A percentile compares a stretch with the other conserved stretches of the same genome.
Evolutionary conservation across 2,329 filamentous ascomycete species (phyloP).

Genomic region (Aureobasidium sp.): DNA sequence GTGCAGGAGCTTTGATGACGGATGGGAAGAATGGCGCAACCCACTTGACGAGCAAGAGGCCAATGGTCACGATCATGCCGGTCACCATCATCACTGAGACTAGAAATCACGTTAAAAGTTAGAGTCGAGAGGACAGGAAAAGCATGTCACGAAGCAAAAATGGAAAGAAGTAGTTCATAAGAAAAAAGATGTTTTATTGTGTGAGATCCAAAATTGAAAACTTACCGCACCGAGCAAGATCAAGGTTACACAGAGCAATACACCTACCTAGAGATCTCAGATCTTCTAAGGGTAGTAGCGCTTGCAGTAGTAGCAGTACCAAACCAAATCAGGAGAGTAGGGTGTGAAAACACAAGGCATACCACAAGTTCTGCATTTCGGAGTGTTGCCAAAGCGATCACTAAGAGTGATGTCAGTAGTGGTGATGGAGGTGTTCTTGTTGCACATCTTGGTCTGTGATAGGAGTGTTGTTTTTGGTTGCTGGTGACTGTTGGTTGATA

Average conservation of each 20-base stretch:
- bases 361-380: not conserved
- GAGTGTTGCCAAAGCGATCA: not conserved
- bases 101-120: not conserved
- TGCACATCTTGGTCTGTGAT: not conserved
- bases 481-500: not conserved
- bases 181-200: not conserved
- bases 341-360: not conserved
- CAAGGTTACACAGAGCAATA: no score
- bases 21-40: conserved; percentile 25
- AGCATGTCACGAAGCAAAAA: not conserved
- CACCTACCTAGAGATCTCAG: not conserved
- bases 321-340: not conserved
- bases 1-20: conserved; percentile 36
- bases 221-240: not conserved
- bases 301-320: not conserved
- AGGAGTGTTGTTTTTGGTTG: no score
- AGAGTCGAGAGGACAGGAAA: not conserved
- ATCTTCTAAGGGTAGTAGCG: not conserved
- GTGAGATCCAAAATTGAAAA: not conserved
- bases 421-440: not conserved
- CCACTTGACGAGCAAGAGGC: conserved; percentile 19
- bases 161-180: not conserved
- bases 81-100: conserved; percentile 11
- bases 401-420: not conserved
- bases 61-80: conserved; percentile 20